phyloP scores from a whole-genome alignment of 352 stramenopile genomes.

The Phytophthora cactorum region DNA sequence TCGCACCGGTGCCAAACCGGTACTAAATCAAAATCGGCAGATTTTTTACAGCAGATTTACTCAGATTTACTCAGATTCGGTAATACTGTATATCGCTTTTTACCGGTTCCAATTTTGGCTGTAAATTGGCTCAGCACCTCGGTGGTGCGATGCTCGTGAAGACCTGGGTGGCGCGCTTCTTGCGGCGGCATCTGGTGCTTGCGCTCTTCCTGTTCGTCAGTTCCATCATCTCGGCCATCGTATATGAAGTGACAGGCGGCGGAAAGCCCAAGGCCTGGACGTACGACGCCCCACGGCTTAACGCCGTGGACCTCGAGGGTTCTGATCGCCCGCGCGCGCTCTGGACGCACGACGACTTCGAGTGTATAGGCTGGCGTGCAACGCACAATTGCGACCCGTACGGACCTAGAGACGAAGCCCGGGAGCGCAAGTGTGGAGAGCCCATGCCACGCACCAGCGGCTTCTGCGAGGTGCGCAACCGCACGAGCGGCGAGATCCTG shows the following conservation, averaged over 20 bases:
- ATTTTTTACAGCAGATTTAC: background rate
- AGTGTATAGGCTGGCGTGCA: conserved; percentile 77
- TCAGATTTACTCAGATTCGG: too few species aligned
- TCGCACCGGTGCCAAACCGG: conserved; percentile 5
- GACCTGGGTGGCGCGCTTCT: conserved; percentile 32
- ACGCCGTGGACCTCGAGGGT: conserved; percentile 48
- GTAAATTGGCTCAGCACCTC: background rate
- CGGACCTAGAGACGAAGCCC: conserved; percentile 44
- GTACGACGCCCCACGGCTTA: conserved; percentile 47
- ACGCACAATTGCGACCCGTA: conserved; percentile 73
- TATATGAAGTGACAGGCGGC: conserved; percentile 67
- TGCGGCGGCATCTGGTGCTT: conserved; percentile 53
- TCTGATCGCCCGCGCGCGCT: conserved; percentile 35
- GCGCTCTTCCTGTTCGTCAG: conserved; percentile 40
- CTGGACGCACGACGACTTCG: conserved; percentile 67
- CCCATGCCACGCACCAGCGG: conserved; percentile 55
- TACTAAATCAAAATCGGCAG: background rate
- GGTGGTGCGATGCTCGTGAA: conserved; percentile 29
- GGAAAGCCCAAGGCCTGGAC: conserved; percentile 49
- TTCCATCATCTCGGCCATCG: conserved; percentile 51
- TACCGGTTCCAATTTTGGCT: too few species aligned
- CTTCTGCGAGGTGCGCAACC: conserved; percentile 79
- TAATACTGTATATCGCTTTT: too few species aligned
- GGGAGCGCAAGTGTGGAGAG: conserved; percentile 55
- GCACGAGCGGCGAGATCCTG: conserved; percentile 53